These are phyloP conservation scores for Myriosclerotinia curreyana DNA, from an alignment of 2,329 filamentous ascomycete genomes.

Conservation along the genomic window DNA sequence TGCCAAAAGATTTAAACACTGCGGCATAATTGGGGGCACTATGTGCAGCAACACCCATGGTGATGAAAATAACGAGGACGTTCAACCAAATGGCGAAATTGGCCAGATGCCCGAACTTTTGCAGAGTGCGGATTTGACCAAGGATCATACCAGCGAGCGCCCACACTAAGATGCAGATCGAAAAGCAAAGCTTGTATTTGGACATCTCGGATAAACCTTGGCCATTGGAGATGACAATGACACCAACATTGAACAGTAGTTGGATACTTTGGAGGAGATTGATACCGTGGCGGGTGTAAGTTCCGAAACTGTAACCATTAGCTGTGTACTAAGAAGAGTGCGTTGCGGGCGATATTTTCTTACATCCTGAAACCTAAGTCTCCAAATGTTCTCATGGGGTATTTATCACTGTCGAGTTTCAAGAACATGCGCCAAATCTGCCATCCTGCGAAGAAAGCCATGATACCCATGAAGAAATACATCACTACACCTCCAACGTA, in stretches of 20 bases:
- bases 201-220: slow-evolving; percentile 53
- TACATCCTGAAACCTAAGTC: slow-evolving; percentile 45
- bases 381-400: slow-evolving; percentile 27
- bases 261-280: slow-evolving; percentile 49
- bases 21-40: slow-evolving; percentile 48
- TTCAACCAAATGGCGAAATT: slow-evolving; percentile 58
- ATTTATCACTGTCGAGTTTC: slow-evolving; percentile 28
- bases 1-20: slow-evolving; percentile 28
- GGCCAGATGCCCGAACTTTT: slow-evolving; percentile 53
- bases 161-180: slow-evolving; percentile 52
- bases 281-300: slow-evolving; percentile 45
- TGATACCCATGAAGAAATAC: slow-evolving; percentile 30
- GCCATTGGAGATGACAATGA: slow-evolving; percentile 52
- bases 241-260: slow-evolving; percentile 50
- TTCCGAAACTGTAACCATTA: slow-evolving; percentile 39
- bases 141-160: slow-evolving; percentile 50
- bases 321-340: not conserved
- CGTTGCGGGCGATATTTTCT: not conserved
- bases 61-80: slow-evolving; percentile 52
- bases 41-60: slow-evolving; percentile 50
- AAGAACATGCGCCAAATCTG: slow-evolving; percentile 32
- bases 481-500: slow-evolving; percentile 20
- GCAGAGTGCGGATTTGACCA: slow-evolving; percentile 55
- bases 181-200: slow-evolving; percentile 48
- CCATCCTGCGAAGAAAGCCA: slow-evolving; percentile 30